Evolutionary conservation across 371 early-diverging fungal species (phyloP), one percentile per base, ranked within the genome.

Genomic region (Capillidium heterosporum): DNA sequence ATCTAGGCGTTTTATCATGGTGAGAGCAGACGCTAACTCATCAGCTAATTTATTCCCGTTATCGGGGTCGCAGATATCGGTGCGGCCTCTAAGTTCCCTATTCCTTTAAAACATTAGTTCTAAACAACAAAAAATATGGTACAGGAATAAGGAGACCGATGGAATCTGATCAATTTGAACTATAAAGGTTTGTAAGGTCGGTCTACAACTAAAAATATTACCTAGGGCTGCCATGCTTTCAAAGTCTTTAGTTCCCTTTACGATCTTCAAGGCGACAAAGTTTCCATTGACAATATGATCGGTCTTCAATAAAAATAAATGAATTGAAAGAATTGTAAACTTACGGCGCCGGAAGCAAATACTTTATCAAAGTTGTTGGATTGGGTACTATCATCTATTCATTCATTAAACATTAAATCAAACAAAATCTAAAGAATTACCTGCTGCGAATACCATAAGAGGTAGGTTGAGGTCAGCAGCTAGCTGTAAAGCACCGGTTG

Each of bases 251-350:
- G 53, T 17, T 4, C 26, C 39, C 8, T 21, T 7, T 11, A 1
- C n/a, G 11, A 53, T 2, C 19, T 53, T 53, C 11, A 53, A 31
- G 8, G 53, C 53, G 19, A 53, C 29, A 40, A 27, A 53, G 15
- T 53, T 53, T 39, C 53, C 53, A 4, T 31, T 15, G 11, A 53
- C 29, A 53, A 53, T 24, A 24, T 53, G 53, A 39, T 53, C 39
- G 8, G 53, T 29, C 53, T 53, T 23, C 4, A 31, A 24, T 53
- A n/a, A 10, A 21, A 19, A 53, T 27, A 8, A 53, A 39, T 0
- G 19, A 32, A 32, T 53, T 32, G 10, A 21, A 39, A 10, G 19
- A 39, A 17, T 28, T 17, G 19, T n/a, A 27, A 35, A 31, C 39
- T 53, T 44, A 44, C 44, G 7, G 17, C 29, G 17, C 53, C 53